These are phyloP conservation scores for Hypoxylon intermedium DNA, from an alignment of 495 filamentous ascomycete genomes.

Conservation along the genomic window DNA sequence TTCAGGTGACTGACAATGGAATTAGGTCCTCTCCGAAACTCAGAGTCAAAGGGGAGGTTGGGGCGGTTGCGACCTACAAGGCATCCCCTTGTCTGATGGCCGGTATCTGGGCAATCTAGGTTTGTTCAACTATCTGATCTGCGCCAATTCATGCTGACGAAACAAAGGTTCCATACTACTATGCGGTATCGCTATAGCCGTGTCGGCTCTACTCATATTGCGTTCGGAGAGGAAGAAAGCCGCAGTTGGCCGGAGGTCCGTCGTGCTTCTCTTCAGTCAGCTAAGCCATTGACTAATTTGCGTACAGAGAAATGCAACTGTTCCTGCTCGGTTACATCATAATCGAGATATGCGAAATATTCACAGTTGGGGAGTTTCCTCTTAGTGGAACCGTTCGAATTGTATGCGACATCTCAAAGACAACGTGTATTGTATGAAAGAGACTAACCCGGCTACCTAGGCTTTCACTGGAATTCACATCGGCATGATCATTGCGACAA, in stretches of 20 bases:
- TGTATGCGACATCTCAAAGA: slow-evolving; percentile 52
- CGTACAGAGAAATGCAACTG: slow-evolving; percentile 88
- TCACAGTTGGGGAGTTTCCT: slow-evolving; percentile 89
- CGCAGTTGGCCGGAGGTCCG: slow-evolving; percentile 90
- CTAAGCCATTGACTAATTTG: slow-evolving; percentile 32
- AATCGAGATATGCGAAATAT: slow-evolving; percentile 93
- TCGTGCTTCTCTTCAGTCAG: slow-evolving; percentile 3
- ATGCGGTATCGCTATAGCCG: slow-evolving; percentile 75
- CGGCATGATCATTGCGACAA: slow-evolving; percentile 82
- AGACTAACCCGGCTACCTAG: slow-evolving; percentile 52
- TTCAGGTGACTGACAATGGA: slow-evolving; percentile 15
- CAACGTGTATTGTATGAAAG: background rate
- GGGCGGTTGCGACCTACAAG: slow-evolving; percentile 71
- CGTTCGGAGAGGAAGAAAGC: slow-evolving; percentile 91
- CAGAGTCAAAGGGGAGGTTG: slow-evolving; percentile 59
- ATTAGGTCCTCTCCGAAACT: slow-evolving; percentile 53
- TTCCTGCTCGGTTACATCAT: slow-evolving; percentile 89
- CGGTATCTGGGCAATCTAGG: slow-evolving; percentile 82
- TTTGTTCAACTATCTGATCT: slow-evolving; percentile 51
- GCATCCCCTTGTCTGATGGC: slow-evolving; percentile 71
- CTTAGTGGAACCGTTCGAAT: slow-evolving; percentile 69
- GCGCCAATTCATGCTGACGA: slow-evolving; percentile 2
- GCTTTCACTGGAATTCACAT: slow-evolving; percentile 94
- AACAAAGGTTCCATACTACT: slow-evolving; percentile 85
- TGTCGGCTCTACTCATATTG: slow-evolving; percentile 70